phyloP scores from a whole-genome alignment of 768 basidiomycete species.

The Tephrocybe sp. region DNA sequence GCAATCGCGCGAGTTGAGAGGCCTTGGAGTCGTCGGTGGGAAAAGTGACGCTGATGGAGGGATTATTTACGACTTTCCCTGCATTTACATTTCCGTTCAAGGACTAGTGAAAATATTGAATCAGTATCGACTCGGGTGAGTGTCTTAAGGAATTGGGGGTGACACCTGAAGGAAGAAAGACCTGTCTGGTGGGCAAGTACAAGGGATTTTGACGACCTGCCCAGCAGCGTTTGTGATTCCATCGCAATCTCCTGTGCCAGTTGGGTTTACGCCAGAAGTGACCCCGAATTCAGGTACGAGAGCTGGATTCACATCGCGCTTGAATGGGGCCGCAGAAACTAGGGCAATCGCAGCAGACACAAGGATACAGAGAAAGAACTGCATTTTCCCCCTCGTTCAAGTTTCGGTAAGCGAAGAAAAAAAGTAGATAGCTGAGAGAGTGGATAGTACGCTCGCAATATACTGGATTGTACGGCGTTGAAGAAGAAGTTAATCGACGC shows the following conservation, averaged over 20 bases:
- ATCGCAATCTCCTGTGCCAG: slow-evolving; percentile 59
- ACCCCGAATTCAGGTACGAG: slow-evolving; percentile 64
- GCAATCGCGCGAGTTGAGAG: slow-evolving; percentile 54
- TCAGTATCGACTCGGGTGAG: not conserved
- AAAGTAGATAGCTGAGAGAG: slow-evolving; percentile 14
- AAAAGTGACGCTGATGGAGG: slow-evolving; percentile 55
- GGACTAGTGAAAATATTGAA: slow-evolving; percentile 21
- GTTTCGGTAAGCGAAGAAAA: not conserved
- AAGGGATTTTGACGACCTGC: slow-evolving; percentile 58
- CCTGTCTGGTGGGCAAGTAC: slow-evolving; percentile 59
- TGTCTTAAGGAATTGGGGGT: no score
- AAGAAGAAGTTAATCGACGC: slow-evolving; percentile 15
- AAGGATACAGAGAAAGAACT: slow-evolving; percentile 30
- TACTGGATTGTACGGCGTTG: not conserved
- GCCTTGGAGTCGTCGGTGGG: slow-evolving; percentile 54
- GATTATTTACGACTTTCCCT: slow-evolving; percentile 65
- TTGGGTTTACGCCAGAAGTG: slow-evolving; percentile 54
- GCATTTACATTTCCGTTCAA: slow-evolving; percentile 57
- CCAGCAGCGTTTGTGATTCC: slow-evolving; percentile 59
- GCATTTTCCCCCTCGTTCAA: slow-evolving; percentile 26
- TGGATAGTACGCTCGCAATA: slow-evolving; percentile 8
- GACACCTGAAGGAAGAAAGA: slow-evolving; percentile 48
- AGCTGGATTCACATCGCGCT: slow-evolving; percentile 36
- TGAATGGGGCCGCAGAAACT: slow-evolving; percentile 35
- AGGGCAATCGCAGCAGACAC: slow-evolving; percentile 26